phyloP scores from a whole-genome alignment of 192 early-diverging fungal species.

The Pilaira anomala region DNA sequence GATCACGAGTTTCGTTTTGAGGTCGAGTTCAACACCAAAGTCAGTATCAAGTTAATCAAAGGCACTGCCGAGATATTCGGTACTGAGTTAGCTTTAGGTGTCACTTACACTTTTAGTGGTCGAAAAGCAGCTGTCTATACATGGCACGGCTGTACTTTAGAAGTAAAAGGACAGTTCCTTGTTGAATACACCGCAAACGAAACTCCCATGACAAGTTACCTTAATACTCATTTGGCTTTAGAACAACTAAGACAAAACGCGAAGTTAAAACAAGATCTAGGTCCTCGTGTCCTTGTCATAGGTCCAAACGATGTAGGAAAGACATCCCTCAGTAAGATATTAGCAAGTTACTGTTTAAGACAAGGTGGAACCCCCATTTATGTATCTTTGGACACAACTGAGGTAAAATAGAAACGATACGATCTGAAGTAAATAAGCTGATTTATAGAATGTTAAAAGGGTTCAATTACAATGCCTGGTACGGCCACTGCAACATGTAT shows the following conservation, averaged over 20 bases:
- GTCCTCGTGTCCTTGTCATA: constrained; percentile 73
- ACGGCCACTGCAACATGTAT: constrained; percentile 78
- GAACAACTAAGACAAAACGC: constrained; percentile 69
- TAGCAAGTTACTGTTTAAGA: constrained; percentile 85
- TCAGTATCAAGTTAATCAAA: constrained; percentile 70
- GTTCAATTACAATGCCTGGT: constrained; percentile 82
- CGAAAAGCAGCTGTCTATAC: constrained; percentile 88
- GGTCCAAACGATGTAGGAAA: constrained; percentile 95
- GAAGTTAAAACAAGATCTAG: constrained; percentile 35
- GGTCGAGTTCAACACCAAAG: constrained; percentile 63
- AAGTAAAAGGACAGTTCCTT: constrained; percentile 58
- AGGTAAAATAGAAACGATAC: no score
- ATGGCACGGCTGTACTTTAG: constrained; percentile 84
- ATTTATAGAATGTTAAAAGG: constrained; percentile 37
- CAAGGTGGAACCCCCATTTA: constrained; percentile 74
- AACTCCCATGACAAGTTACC: constrained; percentile 88
- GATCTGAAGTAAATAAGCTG: neutral
- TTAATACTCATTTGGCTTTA: constrained; percentile 86
- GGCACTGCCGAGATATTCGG: constrained; percentile 95
- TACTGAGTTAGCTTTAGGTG: constrained; percentile 81
- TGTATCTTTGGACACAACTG: constrained; percentile 83
- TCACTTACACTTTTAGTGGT: constrained; percentile 77
- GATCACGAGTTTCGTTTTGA: constrained; percentile 94
- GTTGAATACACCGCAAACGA: constrained; percentile 92
- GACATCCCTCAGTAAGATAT: constrained; percentile 77